Evolutionary conservation across 2,329 filamentous ascomycete species (phyloP), one percentile per base, ranked within the genome.

Genomic region (Beauveria medogensis): DNA sequence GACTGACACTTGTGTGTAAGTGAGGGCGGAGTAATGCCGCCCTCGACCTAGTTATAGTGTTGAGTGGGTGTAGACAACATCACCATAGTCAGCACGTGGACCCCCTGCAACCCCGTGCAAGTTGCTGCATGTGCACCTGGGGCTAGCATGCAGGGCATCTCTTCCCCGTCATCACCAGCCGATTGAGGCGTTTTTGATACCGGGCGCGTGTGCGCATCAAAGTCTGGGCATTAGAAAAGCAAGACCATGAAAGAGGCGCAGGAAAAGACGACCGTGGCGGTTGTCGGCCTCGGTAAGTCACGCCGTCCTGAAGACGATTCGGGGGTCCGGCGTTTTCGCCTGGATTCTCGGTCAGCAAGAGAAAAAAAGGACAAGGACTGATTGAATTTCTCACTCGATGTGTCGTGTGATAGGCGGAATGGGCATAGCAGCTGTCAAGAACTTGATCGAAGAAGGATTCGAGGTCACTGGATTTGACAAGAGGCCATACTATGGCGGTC

Each of bases 381-480:
- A 43, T 9, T 3, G 4, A 6, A 12, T 28, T 3, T 14, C 5
- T 20, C 9, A 12, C 48, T 14, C 22, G 16, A 22, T 48, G 34
- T 22, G n/a, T 16, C 14, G 18, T 53, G 16, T n/a, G 12, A 8
- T 18, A 59, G 57, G 57, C 2, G 57, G 48, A 3, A 44, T 59
- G 57, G 58, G 58, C 3, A 54, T 60, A 24, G 40, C 22, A 10
- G 22, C 41, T 20, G 67, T 77, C 55, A 80, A 80, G 66, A 74
- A 74, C 40, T 63, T 79, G 22, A 64, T 72, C 3, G 77, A 80
- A 60, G 76, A 77, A 65, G 75, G 76, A 7, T 80, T 78, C 58
- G 66, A 77, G 6, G 77, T 73, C 7, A 70, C 73, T 1, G 77
- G 73, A 3, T 79, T 79, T 51, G 78, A 80, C 50, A 68, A 71